Percentiles rank a stretch among this genome's conserved stretches.
Conservation (phyloP, 495 filamentous ascomycete species). For the Chaetomium tenue region DNA sequence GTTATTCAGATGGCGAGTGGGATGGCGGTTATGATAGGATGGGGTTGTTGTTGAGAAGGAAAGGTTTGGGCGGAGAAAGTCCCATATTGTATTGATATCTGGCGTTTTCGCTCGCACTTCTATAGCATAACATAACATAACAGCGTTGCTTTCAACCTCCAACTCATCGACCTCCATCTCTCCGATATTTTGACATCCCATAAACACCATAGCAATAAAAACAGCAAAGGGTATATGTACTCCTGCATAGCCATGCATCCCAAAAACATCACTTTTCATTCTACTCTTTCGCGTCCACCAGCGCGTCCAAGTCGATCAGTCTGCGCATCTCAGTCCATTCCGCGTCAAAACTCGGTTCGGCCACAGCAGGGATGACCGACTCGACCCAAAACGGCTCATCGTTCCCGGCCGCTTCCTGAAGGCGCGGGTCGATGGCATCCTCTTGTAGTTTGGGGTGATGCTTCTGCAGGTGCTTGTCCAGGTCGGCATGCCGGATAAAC, state of each 20-base stretch:
- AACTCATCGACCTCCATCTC: not conserved
- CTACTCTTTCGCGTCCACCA: constrained; percentile 22
- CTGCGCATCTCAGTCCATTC: constrained; percentile 42
- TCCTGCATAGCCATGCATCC: constrained; percentile 14
- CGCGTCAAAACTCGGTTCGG: constrained; percentile 28
- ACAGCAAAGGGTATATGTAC: constrained; percentile 21
- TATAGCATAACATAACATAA: not conserved
- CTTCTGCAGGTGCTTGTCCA: constrained; percentile 61
- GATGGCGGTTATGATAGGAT: no score
- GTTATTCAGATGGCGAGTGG: no score
- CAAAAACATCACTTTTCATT: not conserved
- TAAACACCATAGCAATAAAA: not conserved
- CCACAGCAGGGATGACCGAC: constrained; percentile 5
- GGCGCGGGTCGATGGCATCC: constrained; percentile 25
- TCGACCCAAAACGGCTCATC: constrained; percentile 22
- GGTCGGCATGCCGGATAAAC: constrained; percentile 67
- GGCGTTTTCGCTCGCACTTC: not conserved
- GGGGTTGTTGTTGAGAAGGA: no score
- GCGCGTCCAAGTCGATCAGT: constrained; percentile 35
- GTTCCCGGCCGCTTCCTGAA: constrained; percentile 9
- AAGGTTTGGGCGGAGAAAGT: not conserved
- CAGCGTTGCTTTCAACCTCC: not conserved
- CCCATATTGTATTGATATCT: not conserved
- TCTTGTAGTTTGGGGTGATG: constrained; percentile 14
- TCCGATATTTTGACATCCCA: not conserved